Percentiles rank a stretch among this genome's conserved stretches.
These are phyloP conservation scores for Singerocomus rubriflavus DNA, from an alignment of 1,284 basidiomycete species.

Conservation along the genomic window DNA sequence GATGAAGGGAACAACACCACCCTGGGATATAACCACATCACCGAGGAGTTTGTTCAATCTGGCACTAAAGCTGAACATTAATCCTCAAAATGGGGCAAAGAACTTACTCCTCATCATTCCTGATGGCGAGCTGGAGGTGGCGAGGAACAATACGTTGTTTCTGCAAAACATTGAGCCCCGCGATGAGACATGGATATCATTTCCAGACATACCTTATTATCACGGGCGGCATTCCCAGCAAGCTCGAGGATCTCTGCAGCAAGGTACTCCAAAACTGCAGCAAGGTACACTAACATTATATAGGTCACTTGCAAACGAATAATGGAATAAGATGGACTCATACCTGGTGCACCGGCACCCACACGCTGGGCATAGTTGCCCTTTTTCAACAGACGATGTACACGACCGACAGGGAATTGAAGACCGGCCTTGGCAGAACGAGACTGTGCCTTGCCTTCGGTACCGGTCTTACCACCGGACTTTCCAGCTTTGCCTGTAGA, in stretches of 20 bases:
- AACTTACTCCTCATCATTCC: conserved; percentile 80
- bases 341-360: conserved; percentile 79
- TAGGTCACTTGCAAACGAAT: neutral
- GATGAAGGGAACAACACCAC: conserved; percentile 84
- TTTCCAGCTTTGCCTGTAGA: conserved; percentile 54
- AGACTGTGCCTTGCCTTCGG: conserved; percentile 61
- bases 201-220: conserved; percentile 57
- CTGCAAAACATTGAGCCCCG: conserved; percentile 17
- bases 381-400: conserved; percentile 84
- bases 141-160: conserved; percentile 91
- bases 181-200: neutral
- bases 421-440: conserved; percentile 76
- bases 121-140: conserved; percentile 87
- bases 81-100: conserved; percentile 15
- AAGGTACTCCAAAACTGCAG: conserved; percentile 79
- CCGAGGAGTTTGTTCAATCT: conserved; percentile 77
- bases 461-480: conserved; percentile 57
- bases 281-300: conserved; percentile 61
- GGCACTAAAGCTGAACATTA: conserved; percentile 8
- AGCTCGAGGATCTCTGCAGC: conserved; percentile 89
- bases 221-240: conserved; percentile 81
- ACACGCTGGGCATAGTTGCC: conserved; percentile 83
- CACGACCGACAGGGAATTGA: conserved; percentile 88
- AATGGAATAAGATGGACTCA: conserved; percentile 22
- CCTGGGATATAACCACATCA: conserved; percentile 85